Base-by-base conservation (phyloP, 129 eudicot genomes). In the Chrysanthemum makinoi region DNA sequence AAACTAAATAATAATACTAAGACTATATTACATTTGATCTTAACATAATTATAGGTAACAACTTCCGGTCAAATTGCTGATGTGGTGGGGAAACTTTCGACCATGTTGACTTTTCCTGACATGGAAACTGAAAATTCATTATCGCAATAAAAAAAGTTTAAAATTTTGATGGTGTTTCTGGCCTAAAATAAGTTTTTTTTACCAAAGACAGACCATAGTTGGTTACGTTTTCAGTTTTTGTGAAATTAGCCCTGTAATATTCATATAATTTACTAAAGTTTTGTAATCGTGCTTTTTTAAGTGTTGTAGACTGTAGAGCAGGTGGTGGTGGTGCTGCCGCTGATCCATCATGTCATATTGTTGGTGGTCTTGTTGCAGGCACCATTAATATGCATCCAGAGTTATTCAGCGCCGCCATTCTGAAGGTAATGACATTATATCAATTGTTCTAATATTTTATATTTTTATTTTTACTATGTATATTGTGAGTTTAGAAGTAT, bases 331-430 rank as follows among this genome's bases (percentile, higher is more conserved):
- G 6, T 33, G 39, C 1, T 33, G 39, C 6, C n/a, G n/a, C n/a
- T n/a, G n/a, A n/a, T n/a, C n/a, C n/a, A n/a, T n/a, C n/a, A n/a
- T n/a, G n/a, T n/a, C n/a, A n/a, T n/a, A n/a, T n/a, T n/a, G n/a
- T n/a, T n/a, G 98, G 98, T 44, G 76, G 83, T 77, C 87, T 89
- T 57, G 89, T 86, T 59, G 95, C 85, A 28, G 89, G 93, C 17
- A 85, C 97, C 73, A 73, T 86, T 65, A 94, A 89, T 72, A 78
- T 86, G 85, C 77, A 76, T 77, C 97, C 96, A 1, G 55, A 84
- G 46, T 68, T 94, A 62, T 94, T 94, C 81, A 84, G 81, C 70
- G 93, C 93, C 77, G 92, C 84, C 63, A 86, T 89, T 75, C 49
- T 94, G 35, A 94, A 87, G 87, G 98, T 94, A 76, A 79, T 50